Evolutionary conservation across 2,329 filamentous ascomycete genomes (phyloP).

Genomic region (Sordariomycetes sp.): DNA sequence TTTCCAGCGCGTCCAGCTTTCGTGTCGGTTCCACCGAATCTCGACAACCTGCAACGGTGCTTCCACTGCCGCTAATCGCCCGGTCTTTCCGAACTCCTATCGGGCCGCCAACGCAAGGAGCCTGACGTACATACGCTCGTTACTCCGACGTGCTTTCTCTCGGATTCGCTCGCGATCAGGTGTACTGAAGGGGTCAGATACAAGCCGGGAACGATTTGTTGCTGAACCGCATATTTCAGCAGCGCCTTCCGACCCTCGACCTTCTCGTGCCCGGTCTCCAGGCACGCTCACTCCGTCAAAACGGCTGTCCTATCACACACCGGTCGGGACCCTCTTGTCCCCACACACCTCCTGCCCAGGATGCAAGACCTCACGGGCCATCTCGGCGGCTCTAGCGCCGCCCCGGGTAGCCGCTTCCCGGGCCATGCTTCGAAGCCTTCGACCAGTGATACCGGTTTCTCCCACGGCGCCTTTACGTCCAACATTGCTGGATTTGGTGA

Average conservation of each 20-base stretch:
- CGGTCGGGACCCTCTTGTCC: conserved; percentile 74
- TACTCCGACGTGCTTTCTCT: background rate
- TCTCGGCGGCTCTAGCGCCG: conserved; percentile 42
- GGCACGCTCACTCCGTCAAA: conserved; percentile 53
- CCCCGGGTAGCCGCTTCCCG: conserved; percentile 43
- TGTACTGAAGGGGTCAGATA: background rate
- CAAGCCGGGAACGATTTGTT: background rate
- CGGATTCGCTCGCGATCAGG: background rate
- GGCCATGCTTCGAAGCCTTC: conserved; percentile 70
- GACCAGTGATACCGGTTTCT: conserved; percentile 78
- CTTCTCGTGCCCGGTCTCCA: conserved; percentile 29
- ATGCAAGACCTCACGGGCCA: conserved; percentile 79
- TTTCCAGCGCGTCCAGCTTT: background rate
- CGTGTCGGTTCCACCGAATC: background rate
- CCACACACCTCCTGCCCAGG: conserved; percentile 63
- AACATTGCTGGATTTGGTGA: conserved; percentile 67
- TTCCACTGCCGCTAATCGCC: background rate
- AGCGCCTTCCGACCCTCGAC: background rate
- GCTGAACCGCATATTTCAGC: background rate
- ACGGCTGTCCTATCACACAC: conserved; percentile 71
- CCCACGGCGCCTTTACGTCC: conserved; percentile 80
- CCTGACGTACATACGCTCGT: background rate
- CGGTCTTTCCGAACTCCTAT: background rate
- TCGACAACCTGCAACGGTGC: background rate
- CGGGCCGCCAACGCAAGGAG: background rate